Conservation (phyloP, 2,329 filamentous ascomycete species). For the Polytolypa hystricis region DNA sequence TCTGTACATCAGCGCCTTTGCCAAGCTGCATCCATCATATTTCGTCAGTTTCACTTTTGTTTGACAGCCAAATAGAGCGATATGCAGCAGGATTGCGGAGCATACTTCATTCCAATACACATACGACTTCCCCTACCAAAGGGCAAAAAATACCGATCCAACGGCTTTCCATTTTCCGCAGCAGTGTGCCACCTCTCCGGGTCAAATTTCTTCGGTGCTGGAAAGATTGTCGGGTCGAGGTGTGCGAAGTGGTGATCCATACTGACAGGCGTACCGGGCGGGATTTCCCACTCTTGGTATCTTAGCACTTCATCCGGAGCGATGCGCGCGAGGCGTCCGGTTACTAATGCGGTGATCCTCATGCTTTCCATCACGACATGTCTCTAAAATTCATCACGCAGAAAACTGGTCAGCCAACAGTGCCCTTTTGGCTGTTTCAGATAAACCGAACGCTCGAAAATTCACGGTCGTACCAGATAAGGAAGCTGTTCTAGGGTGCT, state of each 20-base stretch:
- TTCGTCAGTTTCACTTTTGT: too few relatives aligned
- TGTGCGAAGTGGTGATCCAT: constrained; percentile 15
- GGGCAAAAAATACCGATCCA: constrained; percentile 18
- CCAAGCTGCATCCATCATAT: too few relatives aligned
- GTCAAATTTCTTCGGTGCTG: constrained; percentile 17
- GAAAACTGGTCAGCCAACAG: too few relatives aligned
- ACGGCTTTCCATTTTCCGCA: constrained; percentile 7
- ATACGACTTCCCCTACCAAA: constrained; percentile 20
- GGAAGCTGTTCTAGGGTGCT: constrained; percentile 5
- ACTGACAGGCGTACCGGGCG: constrained; percentile 13
- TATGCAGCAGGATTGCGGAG: background rate
- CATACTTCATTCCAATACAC: constrained; percentile 21
- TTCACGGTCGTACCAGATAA: constrained; percentile 5
- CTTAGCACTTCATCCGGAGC: constrained; percentile 12
- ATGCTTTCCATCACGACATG: constrained; percentile 20
- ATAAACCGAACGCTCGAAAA: constrained; percentile 11
- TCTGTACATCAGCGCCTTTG: background rate
- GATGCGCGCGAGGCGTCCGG: constrained; percentile 14
- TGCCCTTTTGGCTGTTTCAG: too few relatives aligned
- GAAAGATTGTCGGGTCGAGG: constrained; percentile 16
- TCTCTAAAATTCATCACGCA: background rate
- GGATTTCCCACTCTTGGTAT: constrained; percentile 13
- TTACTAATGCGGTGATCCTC: constrained; percentile 13
- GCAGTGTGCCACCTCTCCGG: constrained; percentile 22
- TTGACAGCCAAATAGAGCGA: background rate